Conservation (phyloP, 768 basidiomycete species). For the Tulasnella sp. region DNA sequence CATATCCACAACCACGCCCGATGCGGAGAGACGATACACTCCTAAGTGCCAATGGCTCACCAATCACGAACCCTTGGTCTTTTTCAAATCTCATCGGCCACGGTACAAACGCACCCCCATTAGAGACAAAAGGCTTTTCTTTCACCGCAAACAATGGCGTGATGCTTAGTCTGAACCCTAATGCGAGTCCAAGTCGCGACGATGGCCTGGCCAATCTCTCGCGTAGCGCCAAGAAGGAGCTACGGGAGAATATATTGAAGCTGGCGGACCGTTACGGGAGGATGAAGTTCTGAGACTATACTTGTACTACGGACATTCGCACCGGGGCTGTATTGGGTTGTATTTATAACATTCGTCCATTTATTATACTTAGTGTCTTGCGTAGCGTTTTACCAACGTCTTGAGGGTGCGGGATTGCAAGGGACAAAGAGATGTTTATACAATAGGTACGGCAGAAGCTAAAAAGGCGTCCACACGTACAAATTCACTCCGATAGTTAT, state of each 20-base stretch:
- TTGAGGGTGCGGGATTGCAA: too few relatives aligned
- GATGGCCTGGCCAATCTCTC: conserved; percentile 17
- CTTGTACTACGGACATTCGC: too few relatives aligned
- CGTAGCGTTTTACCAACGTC: too few relatives aligned
- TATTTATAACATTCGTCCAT: too few relatives aligned
- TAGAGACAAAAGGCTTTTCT: conserved; percentile 22
- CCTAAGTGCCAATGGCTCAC: conserved; percentile 26
- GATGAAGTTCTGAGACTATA: neutral
- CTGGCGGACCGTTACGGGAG: conserved; percentile 11
- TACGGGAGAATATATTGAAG: conserved; percentile 11
- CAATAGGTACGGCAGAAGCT: too few relatives aligned
- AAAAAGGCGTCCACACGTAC: too few relatives aligned
- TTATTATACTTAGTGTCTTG: too few relatives aligned
- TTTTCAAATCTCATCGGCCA: conserved; percentile 22
- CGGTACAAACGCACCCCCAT: conserved; percentile 22
- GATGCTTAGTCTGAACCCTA: conserved; percentile 25
- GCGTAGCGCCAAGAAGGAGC: conserved; percentile 17
- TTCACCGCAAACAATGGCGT: conserved; percentile 21
- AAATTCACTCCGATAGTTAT: too few relatives aligned
- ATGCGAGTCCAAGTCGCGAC: conserved; percentile 20
- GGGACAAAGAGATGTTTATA: too few relatives aligned
- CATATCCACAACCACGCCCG: conserved; percentile 20
- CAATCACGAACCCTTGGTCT: conserved; percentile 22
- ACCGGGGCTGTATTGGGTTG: too few relatives aligned
- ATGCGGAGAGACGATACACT: conserved; percentile 21